These are phyloP conservation scores for Ulvella scutata DNA, from an alignment of 139 green algal species.

Conservation along the genomic window DNA sequence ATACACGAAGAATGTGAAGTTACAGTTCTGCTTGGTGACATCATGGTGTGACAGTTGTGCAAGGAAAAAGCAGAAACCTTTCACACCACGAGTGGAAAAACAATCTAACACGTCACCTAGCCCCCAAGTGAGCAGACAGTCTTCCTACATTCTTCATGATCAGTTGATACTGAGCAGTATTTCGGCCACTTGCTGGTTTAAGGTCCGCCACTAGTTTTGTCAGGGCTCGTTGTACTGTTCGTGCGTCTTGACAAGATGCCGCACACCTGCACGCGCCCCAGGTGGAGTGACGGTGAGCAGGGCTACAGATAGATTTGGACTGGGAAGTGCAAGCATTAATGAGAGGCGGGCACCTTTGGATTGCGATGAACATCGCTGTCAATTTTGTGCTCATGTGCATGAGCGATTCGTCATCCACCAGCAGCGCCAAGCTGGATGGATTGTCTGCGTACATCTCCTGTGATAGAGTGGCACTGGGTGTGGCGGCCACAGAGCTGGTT, in stretches of 20 bases:
- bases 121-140: not conserved
- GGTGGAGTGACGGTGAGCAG: not conserved
- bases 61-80: too few relatives aligned
- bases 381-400: conserved; percentile 2
- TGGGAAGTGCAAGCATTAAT: not conserved
- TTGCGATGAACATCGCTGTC: not conserved
- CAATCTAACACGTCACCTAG: not conserved
- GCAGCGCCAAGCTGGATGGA: not conserved
- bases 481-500: too few relatives aligned
- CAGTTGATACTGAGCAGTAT: not conserved
- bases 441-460: too few relatives aligned
- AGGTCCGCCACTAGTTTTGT: not conserved
- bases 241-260: not conserved
- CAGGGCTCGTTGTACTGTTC: not conserved
- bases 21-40: too few relatives aligned
- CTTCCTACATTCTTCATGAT: not conserved
- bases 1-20: too few relatives aligned
- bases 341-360: not conserved
- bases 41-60: too few relatives aligned
- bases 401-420: not conserved
- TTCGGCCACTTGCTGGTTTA: not conserved
- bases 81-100: too few relatives aligned
- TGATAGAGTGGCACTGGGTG: too few relatives aligned
- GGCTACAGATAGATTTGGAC: not conserved
- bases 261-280: not conserved